Percentiles rank a stretch among this genome's conserved stretches.
Conservation (phyloP, 75 land plant genomes). For the Ceratopteris richardii region DNA sequence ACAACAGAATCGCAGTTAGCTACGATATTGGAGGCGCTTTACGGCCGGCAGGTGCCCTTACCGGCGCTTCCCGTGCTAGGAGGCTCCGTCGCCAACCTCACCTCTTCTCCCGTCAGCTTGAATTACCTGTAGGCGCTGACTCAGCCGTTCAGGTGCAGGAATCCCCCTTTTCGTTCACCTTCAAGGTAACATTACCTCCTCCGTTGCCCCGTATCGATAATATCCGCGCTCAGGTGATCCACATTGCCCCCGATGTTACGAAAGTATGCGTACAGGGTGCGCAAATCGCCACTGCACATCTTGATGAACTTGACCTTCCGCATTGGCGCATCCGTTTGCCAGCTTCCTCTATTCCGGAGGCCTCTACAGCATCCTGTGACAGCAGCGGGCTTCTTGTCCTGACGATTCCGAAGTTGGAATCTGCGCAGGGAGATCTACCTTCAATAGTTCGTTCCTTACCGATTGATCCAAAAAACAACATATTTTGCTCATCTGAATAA, state of each 20-base stretch:
- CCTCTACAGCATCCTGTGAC: neutral
- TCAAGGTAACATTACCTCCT: conserved; percentile 26
- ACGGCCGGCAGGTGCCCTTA: too few species aligned
- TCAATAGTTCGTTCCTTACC: too few species aligned
- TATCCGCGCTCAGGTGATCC: conserved; percentile 29
- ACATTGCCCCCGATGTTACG: conserved; percentile 55
- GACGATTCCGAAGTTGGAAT: neutral
- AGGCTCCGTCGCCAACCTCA: conserved; percentile 72
- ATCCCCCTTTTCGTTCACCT: conserved; percentile 27
- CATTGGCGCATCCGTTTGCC: neutral
- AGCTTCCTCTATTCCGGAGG: neutral
- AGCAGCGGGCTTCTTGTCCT: neutral
- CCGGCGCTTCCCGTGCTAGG: too few species aligned
- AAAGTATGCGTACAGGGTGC: conserved; percentile 28
- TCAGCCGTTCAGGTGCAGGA: conserved; percentile 56
- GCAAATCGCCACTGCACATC: too few species aligned
- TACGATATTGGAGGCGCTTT: too few species aligned
- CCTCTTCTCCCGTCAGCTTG: conserved; percentile 56
- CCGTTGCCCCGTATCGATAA: conserved; percentile 16
- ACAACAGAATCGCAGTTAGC: too few species aligned
- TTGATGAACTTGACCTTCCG: neutral
- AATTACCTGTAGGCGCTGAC: conserved; percentile 62
- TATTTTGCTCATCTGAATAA: too few species aligned
- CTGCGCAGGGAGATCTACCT: too few species aligned
- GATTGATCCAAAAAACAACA: too few species aligned